Evolutionary conservation across 805 yeast genomes (phyloP).

Genomic region (Wickerhamomyces mucosus): DNA sequence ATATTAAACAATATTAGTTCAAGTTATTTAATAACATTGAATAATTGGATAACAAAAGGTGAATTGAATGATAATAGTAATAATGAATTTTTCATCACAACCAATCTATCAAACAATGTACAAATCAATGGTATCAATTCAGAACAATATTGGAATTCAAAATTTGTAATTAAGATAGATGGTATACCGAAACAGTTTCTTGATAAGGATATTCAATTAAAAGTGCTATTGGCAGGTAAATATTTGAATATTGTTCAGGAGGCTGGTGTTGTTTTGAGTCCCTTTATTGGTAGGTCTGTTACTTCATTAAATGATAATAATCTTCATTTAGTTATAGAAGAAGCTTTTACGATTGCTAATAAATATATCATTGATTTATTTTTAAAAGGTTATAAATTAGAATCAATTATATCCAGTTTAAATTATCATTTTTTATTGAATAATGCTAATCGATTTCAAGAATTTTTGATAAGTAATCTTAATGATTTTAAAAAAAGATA

Average conservation of each 20-base stretch:
- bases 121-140: constrained; percentile 25
- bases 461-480: constrained; percentile 40
- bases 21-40: constrained; percentile 59
- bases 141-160: constrained; percentile 66
- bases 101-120: constrained; percentile 17
- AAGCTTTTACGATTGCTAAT: constrained; percentile 64
- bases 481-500: constrained; percentile 40
- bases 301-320: constrained; percentile 29
- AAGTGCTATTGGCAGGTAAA: constrained; percentile 77
- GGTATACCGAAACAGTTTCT: constrained; percentile 64
- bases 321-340: constrained; percentile 45
- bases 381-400: constrained; percentile 49
- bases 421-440: constrained; percentile 51
- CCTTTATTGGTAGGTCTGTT: constrained; percentile 17
- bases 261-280: constrained; percentile 36
- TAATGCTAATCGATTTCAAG: constrained; percentile 39
- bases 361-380: constrained; percentile 45
- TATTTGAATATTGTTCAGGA: constrained; percentile 62
- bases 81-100: constrained; percentile 70
- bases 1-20: constrained; percentile 51
- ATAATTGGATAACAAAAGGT: constrained; percentile 75
- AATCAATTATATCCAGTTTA: constrained; percentile 35
- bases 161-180: constrained; percentile 64
- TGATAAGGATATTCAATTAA: constrained; percentile 42
- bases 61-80: constrained; percentile 58